Base-by-base conservation (phyloP, 2,329 filamentous ascomycete genomes). In the Podosphaera xanthii region DNA sequence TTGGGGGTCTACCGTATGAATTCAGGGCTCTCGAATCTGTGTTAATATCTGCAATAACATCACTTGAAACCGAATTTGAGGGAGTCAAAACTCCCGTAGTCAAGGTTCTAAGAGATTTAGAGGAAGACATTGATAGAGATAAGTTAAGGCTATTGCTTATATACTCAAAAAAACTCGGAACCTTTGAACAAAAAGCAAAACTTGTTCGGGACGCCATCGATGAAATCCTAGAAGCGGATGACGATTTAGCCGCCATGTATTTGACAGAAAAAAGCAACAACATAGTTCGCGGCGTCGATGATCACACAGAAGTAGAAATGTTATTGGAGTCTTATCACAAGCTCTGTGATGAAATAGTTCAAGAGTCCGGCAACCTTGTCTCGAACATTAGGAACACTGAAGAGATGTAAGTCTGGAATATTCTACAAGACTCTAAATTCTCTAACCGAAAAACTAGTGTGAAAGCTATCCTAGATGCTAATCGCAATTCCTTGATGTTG, bases 231-330 rank as follows among this genome's bases (percentile, higher is more conserved):
- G 92, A 98, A 72, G 92, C 90, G 4, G 92, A 98, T 68, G 92
- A 98, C 69, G 92, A 98, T 69, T 74, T 98, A 40, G 84, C 89
- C 14, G 80, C 84, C 64, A 97, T 98, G 92, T 98, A 98, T 68
- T 74, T 98, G 62, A 90, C 87, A 0, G 92, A 97, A 71, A 91
- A 95, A 69, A 78, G 80, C 2, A 79, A 82, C 58, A 87, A 90
- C 62, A 76, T 84, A 22, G 74, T 79, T 50, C 78, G 90, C 59
- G 81, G 82, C 58, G 83, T 89, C 62, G 82, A 94, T 64, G 89
- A 96, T 66, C 91, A 97, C 67, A 92, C 91, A 34, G 92, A 98
- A 71, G 86, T 98, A 4, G 92, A 98, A 73, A 89, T 98, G 82
- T 76, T 98, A 56, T 75, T 98, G 3, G 92, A 98, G 70, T 95